These are phyloP conservation scores for Mucor saturninus DNA, from an alignment of 371 early-diverging fungal genomes.

Conservation along the genomic window DNA sequence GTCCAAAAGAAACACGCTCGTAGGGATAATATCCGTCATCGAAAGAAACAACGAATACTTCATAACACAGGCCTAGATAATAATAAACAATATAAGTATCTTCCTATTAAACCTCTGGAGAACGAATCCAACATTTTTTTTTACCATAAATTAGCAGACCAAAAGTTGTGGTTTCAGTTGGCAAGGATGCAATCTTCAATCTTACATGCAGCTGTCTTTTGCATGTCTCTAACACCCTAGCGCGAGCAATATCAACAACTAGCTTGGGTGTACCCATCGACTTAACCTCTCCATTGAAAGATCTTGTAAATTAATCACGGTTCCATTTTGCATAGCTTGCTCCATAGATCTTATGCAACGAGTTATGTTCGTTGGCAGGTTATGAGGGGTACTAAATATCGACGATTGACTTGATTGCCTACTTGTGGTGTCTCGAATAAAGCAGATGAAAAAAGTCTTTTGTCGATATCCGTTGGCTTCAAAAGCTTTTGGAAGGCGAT, in stretches of 20 bases:
- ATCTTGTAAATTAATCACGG: conserved; percentile 20
- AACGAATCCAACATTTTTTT: conserved; percentile 12
- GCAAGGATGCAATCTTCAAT: conserved; percentile 17
- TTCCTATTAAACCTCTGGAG: conserved; percentile 24
- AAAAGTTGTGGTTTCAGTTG: conserved; percentile 24
- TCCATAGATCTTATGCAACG: conserved; percentile 20
- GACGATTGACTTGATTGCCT: conserved; percentile 17
- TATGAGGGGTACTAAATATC: conserved; percentile 21
- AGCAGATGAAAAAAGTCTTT: conserved; percentile 26
- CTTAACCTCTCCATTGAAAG: conserved; percentile 26
- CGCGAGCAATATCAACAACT: conserved; percentile 22
- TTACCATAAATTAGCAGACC: conserved; percentile 26
- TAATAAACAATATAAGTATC: conserved; percentile 20
- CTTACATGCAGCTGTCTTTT: conserved; percentile 24
- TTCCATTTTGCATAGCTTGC: conserved; percentile 22
- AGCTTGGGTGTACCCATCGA: conserved; percentile 16
- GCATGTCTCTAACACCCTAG: conserved; percentile 23
- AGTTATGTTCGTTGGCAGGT: conserved; percentile 18
- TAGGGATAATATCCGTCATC: conserved; percentile 24
- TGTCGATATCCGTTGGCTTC: conserved; percentile 23
- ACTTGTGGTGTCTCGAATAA: conserved; percentile 21
- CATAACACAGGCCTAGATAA: conserved; percentile 24
- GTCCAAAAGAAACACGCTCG: conserved; percentile 21
- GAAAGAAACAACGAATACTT: conserved; percentile 17
- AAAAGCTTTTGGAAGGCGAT: conserved; percentile 19